A percentile compares a stretch with the other conserved stretches of the same genome.
Evolutionary conservation across 2,329 filamentous ascomycete species (phyloP).

Genomic region (Sphaerulina populicola): DNA sequence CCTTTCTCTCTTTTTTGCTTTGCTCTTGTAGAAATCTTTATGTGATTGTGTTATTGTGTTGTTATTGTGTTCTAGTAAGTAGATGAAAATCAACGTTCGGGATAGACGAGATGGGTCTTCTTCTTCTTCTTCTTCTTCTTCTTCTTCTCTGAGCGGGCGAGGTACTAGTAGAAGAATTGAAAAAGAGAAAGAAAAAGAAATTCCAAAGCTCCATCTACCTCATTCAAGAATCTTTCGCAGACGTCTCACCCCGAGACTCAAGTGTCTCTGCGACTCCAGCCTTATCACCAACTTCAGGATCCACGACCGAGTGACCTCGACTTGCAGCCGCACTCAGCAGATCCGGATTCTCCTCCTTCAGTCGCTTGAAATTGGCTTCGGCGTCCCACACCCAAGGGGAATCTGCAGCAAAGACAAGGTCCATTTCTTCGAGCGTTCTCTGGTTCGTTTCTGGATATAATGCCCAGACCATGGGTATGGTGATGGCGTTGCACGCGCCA

Average conservation of each 20-base stretch:
- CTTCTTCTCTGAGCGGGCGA: too few species aligned
- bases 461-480: conserved; percentile 63
- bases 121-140: too few species aligned
- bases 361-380: conserved; percentile 54
- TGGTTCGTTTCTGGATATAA: conserved; percentile 65
- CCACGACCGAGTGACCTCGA: conserved; percentile 23
- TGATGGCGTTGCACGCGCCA: conserved; percentile 56
- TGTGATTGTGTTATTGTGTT: too few species aligned
- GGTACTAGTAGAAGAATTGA: too few species aligned
- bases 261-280: conserved; percentile 13
- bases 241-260: conserved; percentile 14
- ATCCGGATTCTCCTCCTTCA: conserved; percentile 52
- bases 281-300: conserved; percentile 20
- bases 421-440: conserved; percentile 66
- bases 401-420: conserved; percentile 60
- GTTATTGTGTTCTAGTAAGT: too few species aligned
- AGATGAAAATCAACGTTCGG: too few species aligned
- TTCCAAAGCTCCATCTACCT: too few species aligned
- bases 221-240: conserved; percentile 7
- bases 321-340: conserved; percentile 25
- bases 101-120: too few species aligned
- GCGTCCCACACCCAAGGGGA: conserved; percentile 65
- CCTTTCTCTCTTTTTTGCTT: too few species aligned
- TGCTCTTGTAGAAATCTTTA: too few species aligned
- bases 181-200: too few species aligned